Percentiles rank a stretch among this genome's conserved stretches.
Conservation (phyloP, 495 filamentous ascomycete genomes). For the Lophium mytilinum region DNA sequence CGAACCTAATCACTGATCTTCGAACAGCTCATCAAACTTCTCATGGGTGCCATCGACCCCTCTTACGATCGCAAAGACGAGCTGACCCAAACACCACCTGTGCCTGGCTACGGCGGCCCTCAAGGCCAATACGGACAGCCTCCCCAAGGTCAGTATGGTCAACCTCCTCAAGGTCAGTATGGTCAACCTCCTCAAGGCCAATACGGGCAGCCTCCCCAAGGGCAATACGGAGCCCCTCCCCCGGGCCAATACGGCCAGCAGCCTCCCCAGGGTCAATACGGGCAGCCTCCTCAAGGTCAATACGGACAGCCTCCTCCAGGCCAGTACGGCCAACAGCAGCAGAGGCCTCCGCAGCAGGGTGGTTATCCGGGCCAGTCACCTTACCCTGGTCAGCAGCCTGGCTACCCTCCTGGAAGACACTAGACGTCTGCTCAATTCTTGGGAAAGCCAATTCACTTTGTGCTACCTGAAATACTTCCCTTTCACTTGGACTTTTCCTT, state of each 20-base stretch:
- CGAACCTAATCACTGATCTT: constrained; percentile 1
- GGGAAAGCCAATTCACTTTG: too few species aligned
- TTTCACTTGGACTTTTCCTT: too few species aligned
- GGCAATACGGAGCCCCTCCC: constrained; percentile 5
- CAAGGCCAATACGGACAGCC: constrained; percentile 22
- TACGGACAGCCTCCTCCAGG: constrained; percentile 16
- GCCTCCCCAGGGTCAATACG: not conserved
- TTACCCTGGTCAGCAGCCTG: not conserved
- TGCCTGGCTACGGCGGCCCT: constrained; percentile 1
- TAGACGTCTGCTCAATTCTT: too few species aligned
- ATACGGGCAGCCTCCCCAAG: not conserved
- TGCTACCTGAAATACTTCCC: too few species aligned
- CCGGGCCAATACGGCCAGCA: not conserved
- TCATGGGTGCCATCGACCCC: constrained; percentile 60
- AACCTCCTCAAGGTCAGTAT: constrained; percentile 23
- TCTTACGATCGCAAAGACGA: constrained; percentile 62
- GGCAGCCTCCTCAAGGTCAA: not conserved
- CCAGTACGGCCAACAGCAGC: constrained; percentile 6
- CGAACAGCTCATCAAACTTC: constrained; percentile 53
- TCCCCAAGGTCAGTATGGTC: constrained; percentile 31
- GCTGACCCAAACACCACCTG: constrained; percentile 30
- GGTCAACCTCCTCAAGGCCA: constrained; percentile 10
- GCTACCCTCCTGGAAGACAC: not conserved
- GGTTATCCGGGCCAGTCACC: constrained; percentile 8
- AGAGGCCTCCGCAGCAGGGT: constrained; percentile 16